Evolutionary conservation across 208 protist species (phyloP).

Genomic region (Acanthamoeba royreba): DNA sequence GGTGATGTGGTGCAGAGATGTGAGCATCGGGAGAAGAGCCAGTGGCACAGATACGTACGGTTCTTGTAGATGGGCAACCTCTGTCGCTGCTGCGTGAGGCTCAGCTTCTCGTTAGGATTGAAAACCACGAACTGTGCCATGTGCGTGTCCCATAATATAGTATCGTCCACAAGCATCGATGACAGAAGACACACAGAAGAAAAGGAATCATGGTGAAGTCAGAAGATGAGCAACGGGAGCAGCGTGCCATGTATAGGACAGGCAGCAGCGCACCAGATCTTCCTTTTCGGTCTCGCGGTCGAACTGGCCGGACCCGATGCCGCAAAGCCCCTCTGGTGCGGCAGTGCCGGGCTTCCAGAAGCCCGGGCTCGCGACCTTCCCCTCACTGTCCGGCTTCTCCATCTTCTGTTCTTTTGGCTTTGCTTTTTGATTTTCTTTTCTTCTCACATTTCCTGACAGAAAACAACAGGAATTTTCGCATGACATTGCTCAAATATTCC

Average conservation of each 20-base stretch:
- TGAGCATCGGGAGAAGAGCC: too few relatives aligned
- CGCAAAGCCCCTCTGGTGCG: not conserved
- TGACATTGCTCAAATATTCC: too few relatives aligned
- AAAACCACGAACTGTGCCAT: not conserved
- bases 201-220: not conserved
- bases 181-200: not conserved
- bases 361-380: not conserved
- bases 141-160: not conserved
- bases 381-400: not conserved
- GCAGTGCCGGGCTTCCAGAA: constrained; percentile 17
- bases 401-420: not conserved
- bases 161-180: too few relatives aligned
- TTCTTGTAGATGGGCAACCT: constrained; percentile 43
- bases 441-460: too few relatives aligned
- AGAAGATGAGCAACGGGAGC: not conserved
- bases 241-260: not conserved
- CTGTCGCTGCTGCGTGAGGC: constrained; percentile 21
- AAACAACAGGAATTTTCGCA: too few relatives aligned
- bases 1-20: too few relatives aligned
- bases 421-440: not conserved
- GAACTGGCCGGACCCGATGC: not conserved
- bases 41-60: not conserved
- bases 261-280: not conserved
- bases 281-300: constrained; percentile 26
- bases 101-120: constrained; percentile 46